Evolutionary conservation across 306 rosid genomes (phyloP), one percentile per base, ranked within the genome.

Genomic region (Cucumis cinereus): DNA sequence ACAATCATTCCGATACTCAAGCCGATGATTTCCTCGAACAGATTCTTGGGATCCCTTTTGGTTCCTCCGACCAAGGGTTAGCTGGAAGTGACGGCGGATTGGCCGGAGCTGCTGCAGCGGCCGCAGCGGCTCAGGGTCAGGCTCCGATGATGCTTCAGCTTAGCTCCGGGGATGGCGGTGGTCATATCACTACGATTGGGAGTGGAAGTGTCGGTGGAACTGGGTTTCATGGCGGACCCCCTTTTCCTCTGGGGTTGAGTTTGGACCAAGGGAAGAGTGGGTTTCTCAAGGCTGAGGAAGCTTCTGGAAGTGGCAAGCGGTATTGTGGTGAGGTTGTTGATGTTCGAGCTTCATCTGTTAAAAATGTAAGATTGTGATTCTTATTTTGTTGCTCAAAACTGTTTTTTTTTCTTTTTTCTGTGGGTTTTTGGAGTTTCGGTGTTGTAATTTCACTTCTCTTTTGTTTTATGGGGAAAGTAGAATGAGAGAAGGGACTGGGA

Each of bases 1-100:
- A 86, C 80, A 91, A 89, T 66, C 89, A 92, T 19, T 88, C 96
- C 19, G 93, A 92, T 16, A 77, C 96, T 6, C 81, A 89, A 36
- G 76, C 88, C 78, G 99, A 94, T 70, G 99, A 94, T 69, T 94
- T 94, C 86, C 83, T 94, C 10, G 97, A 94, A 59, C 97, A 94
- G 83, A 90, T 94, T 80, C 99, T 94, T 13, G 90, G 96, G 16
- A 84, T 89, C 2, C 77, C 77, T 69, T 94, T 92, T 82, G 87
- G 87, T 50, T 80, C 97, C 28, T 40, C 87, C 53, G 98, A 90
- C 17, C 35, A 86, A 30, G 81, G 87, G 81, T 69, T 92, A 76
- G 60, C 87, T 10, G 85, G 78, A 23, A 57, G 71, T 56, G 94
- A 85, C 60, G 85, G 85, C 10, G 82, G 85, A 49, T 74, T 93